Conservation (phyloP, 495 filamentous ascomycete genomes). For the Penicillium arizonense region DNA sequence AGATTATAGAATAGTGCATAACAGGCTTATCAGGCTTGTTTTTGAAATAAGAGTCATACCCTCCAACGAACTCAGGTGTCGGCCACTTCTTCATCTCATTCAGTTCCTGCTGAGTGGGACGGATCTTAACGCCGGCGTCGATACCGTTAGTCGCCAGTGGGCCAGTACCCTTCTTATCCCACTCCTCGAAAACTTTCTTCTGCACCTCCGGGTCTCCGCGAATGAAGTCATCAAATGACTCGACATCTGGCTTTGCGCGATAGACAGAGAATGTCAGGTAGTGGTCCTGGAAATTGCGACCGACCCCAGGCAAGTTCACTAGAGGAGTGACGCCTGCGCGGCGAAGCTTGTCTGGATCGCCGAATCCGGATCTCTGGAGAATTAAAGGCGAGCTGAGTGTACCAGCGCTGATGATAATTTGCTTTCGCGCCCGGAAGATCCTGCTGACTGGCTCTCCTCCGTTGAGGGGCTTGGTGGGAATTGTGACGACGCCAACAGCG, state of each 20-base stretch:
- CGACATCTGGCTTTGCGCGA: conserved; percentile 72
- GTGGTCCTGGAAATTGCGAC: conserved; percentile 82
- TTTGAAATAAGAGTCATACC: conserved; percentile 83
- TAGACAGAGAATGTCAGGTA: conserved; percentile 78
- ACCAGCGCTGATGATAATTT: conserved; percentile 75
- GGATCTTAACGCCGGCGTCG: conserved; percentile 78
- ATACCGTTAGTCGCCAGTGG: conserved; percentile 83
- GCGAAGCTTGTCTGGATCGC: conserved; percentile 70
- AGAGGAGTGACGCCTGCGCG: conserved; percentile 68
- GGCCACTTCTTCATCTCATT: conserved; percentile 65
- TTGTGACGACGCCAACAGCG: conserved; percentile 60
- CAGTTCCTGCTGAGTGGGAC: conserved; percentile 69
- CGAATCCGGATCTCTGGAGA: conserved; percentile 71
- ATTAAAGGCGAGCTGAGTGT: conserved; percentile 78
- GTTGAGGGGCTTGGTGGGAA: conserved; percentile 54
- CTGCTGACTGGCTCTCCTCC: conserved; percentile 46
- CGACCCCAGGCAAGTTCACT: conserved; percentile 78
- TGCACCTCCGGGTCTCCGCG: conserved; percentile 70
- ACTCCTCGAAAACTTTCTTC: conserved; percentile 69
- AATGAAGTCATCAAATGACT: conserved; percentile 80
- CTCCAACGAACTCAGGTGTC: conserved; percentile 61
- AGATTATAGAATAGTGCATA: conserved; percentile 75
- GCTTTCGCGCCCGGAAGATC: conserved; percentile 70
- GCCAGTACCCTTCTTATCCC: conserved; percentile 76
- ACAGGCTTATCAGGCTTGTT: conserved; percentile 84